Base-by-base conservation (phyloP, 2,329 filamentous ascomycete genomes). In the Aphanocladium album region DNA sequence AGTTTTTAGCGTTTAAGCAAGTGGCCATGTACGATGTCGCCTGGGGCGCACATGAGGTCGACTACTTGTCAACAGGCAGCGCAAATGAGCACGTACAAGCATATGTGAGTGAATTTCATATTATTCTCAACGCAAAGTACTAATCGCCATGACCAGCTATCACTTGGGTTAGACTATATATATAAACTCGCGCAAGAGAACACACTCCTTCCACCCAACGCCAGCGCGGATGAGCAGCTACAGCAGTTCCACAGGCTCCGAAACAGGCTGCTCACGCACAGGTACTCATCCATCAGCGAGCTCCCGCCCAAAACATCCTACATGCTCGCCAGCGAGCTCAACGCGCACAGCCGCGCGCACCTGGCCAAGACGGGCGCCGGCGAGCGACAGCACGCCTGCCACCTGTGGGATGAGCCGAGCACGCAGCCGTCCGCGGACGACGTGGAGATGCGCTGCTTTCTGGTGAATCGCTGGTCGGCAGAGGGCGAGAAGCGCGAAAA, bases 321-420 rank as follows among this genome's bases (percentile, higher is more conserved):
- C 55, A 57, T 57, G 55, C 55, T 57, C 12, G 55, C 45, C 21
- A 39, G 55, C 45, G 45, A 57, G 55, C 55, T 57, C 55, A 47
- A 25, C 46, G 55, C 45, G 4, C 35, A 41, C 55, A 41, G 19
- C 46, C 43, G 17, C 23, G 45, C 19, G 5, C 46, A 39, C 33
- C 27, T 57, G 33, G 30, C 46, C 55, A 30, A 37, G n/a, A 30
- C 55, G 33, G 45, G 45, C 21, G 45, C 55, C 33, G 55, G n/a
- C 19, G 46, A 43, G 35, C 55, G 55, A 6, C 33, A 27, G 11
- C 33, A 43, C 55, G 55, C 45, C 6, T n/a, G 30, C 16, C 45
- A 46, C 45, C 33, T 58, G 45, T 58, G 55, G 55, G 55, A 58
- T 23, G 55, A 58, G 55, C 55, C 55, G 1, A 17, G 16, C 25